Conservation (phyloP, 2,329 filamentous ascomycete genomes). For the Dactylonectria estremocensis region DNA sequence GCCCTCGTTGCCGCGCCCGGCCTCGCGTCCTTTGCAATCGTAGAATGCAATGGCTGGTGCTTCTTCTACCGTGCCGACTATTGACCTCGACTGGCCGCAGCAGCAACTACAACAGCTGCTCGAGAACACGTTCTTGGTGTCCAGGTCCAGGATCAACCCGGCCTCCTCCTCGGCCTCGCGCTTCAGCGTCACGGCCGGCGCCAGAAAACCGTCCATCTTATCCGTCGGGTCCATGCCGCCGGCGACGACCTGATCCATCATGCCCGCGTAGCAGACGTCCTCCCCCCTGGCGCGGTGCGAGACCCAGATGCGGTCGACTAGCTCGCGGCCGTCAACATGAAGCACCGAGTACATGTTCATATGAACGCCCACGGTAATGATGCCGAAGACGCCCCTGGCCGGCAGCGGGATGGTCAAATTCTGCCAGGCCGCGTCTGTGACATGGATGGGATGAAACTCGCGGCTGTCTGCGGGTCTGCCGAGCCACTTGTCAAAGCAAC, state of each 20-base stretch:
- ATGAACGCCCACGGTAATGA: constrained; percentile 56
- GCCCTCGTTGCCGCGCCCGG: constrained; percentile 48
- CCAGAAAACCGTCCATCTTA: constrained; percentile 37
- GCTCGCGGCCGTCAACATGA: constrained; percentile 37
- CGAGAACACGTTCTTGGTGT: constrained; percentile 37
- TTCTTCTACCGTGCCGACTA: constrained; percentile 44
- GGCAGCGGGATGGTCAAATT: constrained; percentile 52
- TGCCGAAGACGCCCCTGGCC: constrained; percentile 53
- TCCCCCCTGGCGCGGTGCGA: constrained; percentile 48
- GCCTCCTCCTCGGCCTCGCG: constrained; percentile 56
- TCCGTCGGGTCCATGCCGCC: constrained; percentile 54
- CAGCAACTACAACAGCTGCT: constrained; percentile 5
- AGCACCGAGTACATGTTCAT: constrained; percentile 55
- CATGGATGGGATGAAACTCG: constrained; percentile 51
- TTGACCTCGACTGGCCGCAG: not conserved
- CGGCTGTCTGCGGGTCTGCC: constrained; percentile 30
- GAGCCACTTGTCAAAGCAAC: constrained; percentile 49
- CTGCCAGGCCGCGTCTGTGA: constrained; percentile 36
- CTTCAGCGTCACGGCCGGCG: constrained; percentile 48
- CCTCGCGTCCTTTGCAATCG: constrained; percentile 51
- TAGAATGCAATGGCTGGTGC: constrained; percentile 53
- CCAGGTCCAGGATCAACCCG: constrained; percentile 46
- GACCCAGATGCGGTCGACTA: constrained; percentile 53
- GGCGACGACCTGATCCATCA: constrained; percentile 56
- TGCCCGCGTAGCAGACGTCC: constrained; percentile 52